These are phyloP conservation scores for Chaetoceros muelleri DNA, from an alignment of 108 stramenopile genomes.

Conservation along the genomic window DNA sequence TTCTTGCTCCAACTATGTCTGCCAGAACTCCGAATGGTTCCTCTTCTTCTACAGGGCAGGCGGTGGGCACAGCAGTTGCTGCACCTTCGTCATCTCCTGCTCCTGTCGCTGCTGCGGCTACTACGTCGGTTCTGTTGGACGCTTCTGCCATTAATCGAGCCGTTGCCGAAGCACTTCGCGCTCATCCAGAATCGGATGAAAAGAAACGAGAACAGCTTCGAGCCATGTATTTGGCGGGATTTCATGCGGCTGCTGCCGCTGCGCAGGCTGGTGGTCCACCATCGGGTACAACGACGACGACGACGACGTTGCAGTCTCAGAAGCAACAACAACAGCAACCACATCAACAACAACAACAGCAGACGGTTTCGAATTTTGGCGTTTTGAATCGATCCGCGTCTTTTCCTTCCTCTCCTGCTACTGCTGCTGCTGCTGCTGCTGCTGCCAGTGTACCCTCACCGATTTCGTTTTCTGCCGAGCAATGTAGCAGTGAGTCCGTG, in stretches of 20 bases:
- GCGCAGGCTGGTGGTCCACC: not conserved
- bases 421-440: not conserved
- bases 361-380: not conserved
- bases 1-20: too few relatives aligned
- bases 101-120: constrained; percentile 32
- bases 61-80: constrained; percentile 5
- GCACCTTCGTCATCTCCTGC: constrained; percentile 24
- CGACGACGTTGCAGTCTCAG: constrained; percentile 1
- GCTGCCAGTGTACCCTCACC: constrained; percentile 6
- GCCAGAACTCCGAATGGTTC: not conserved
- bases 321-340: constrained; percentile 3
- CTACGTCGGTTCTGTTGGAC: too few relatives aligned
- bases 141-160: not conserved
- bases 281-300: not conserved
- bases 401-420: not conserved
- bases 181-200: not conserved
- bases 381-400: not conserved
- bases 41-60: not conserved
- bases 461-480: constrained; percentile 28
- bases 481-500: not conserved
- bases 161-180: not conserved
- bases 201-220: constrained; percentile 61
- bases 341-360: not conserved
- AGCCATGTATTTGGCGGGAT: constrained; percentile 82
- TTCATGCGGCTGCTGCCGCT: constrained; percentile 44